Conservation (phyloP, 768 basidiomycete species). For the Suillus occidentalis region DNA sequence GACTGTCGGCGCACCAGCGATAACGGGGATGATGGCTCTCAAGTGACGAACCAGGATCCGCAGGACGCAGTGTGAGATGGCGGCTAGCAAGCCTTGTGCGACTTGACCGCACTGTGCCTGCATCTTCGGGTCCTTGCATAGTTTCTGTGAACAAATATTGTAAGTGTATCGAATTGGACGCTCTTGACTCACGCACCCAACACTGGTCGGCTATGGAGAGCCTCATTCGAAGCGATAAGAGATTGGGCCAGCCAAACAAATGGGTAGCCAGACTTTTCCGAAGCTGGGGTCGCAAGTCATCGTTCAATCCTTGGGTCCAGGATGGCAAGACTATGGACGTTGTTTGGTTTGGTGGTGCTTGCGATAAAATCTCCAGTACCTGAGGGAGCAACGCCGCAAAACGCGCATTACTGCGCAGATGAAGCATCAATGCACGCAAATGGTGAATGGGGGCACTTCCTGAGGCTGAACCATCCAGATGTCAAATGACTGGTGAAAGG, state of each 20-base stretch:
- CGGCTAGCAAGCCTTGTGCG: slow-evolving; percentile 49
- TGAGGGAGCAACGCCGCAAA: slow-evolving; percentile 40
- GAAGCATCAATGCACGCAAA: slow-evolving; percentile 34
- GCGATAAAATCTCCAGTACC: slow-evolving; percentile 47
- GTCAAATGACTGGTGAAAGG: slow-evolving; percentile 1
- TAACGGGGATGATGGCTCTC: slow-evolving; percentile 40
- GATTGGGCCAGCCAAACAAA: slow-evolving; percentile 60
- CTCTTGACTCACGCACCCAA: slow-evolving; percentile 35
- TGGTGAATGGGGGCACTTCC: slow-evolving; percentile 26
- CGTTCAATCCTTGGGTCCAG: slow-evolving; percentile 28
- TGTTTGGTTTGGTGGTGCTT: slow-evolving; percentile 31
- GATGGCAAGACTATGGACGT: slow-evolving; percentile 30
- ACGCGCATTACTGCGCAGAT: slow-evolving; percentile 34
- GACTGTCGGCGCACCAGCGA: slow-evolving; percentile 42
- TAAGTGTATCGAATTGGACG: slow-evolving; percentile 10
- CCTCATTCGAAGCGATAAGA: slow-evolving; percentile 55
- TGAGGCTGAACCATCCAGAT: slow-evolving; percentile 16
- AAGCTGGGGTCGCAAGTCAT: slow-evolving; percentile 45
- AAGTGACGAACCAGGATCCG: slow-evolving; percentile 60
- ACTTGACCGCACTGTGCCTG: slow-evolving; percentile 50
- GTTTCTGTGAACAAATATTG: slow-evolving; percentile 41
- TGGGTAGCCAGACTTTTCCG: slow-evolving; percentile 51
- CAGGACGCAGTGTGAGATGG: slow-evolving; percentile 54
- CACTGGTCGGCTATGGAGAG: slow-evolving; percentile 48
- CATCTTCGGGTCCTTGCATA: slow-evolving; percentile 41